A percentile compares a stretch with the other conserved stretches of the same genome.
These are phyloP conservation scores for Chaetomium strumarium DNA, from an alignment of 2,329 filamentous ascomycete genomes.

Conservation along the genomic window DNA sequence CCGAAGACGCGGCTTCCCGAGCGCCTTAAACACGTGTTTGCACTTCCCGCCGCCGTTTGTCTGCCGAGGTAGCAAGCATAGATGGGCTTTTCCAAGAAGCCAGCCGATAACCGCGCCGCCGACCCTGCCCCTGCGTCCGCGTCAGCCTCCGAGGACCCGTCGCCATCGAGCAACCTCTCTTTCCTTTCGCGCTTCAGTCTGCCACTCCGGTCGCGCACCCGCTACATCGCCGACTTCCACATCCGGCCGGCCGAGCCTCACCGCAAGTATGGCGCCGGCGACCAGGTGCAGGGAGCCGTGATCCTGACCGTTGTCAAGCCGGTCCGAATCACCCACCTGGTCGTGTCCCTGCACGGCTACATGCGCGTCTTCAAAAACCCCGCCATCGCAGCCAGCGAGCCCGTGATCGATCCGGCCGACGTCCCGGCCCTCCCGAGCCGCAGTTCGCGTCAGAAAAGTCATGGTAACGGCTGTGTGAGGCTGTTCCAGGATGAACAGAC, in stretches of 20 bases:
- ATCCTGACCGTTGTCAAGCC: conserved; percentile 68
- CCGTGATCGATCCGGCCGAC: conserved; percentile 37
- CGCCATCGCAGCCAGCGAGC: conserved; percentile 47
- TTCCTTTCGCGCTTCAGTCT: conserved; percentile 50
- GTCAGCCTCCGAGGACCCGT: conserved; percentile 8
- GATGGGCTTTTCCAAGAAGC: conserved; percentile 37
- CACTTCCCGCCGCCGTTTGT: not conserved
- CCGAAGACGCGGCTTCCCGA: conserved; percentile 7
- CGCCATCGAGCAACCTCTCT: conserved; percentile 29
- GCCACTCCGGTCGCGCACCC: conserved; percentile 46
- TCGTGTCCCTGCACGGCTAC: conserved; percentile 70
- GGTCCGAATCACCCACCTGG: conserved; percentile 71
- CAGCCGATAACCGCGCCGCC: conserved; percentile 29
- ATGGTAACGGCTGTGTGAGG: conserved; percentile 71
- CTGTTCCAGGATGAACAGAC: conserved; percentile 79
- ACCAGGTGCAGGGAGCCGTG: conserved; percentile 67
- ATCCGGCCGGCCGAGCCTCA: conserved; percentile 72
- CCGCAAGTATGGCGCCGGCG: conserved; percentile 68
- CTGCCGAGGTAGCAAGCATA: conserved; percentile 31
- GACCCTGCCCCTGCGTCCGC: conserved; percentile 28
- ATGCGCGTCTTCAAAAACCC: conserved; percentile 73
- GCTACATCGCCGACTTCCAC: conserved; percentile 72
- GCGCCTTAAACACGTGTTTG: not conserved
- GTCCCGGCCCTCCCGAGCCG: conserved; percentile 32
- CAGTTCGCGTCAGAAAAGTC: conserved; percentile 47